Evolutionary conservation across 225 moss, liverwort and hornwort species (phyloP).

Genomic region (Marchantia polymorpha): DNA sequence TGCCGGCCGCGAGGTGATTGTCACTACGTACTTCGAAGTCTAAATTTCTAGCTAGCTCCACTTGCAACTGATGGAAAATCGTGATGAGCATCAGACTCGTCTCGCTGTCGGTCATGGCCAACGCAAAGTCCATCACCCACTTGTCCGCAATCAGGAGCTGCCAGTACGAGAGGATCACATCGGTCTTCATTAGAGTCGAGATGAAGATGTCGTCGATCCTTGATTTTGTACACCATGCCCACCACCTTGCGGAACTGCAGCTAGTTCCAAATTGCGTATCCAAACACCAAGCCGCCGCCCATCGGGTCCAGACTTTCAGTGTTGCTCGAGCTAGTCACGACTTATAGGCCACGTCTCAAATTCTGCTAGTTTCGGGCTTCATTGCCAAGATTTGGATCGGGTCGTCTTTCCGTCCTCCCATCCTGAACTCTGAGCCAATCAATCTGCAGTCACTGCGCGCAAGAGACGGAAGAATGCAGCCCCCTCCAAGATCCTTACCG

Average conservation of each 20-base stretch:
- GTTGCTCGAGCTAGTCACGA: too few relatives aligned
- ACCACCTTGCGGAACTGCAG: not conserved
- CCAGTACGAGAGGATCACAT: conserved; percentile 6
- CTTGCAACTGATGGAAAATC: conserved; percentile 8
- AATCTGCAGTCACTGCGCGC: not conserved
- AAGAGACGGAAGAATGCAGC: conserved; percentile 6
- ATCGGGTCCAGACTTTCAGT: too few relatives aligned
- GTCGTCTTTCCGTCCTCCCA: too few relatives aligned
- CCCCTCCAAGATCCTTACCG: not conserved
- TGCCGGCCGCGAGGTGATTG: conserved; percentile 1
- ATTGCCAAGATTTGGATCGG: too few relatives aligned
- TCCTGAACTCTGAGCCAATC: too few relatives aligned
- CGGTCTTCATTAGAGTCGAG: conserved; percentile 20
- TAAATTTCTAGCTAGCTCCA: not conserved
- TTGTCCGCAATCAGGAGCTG: not conserved
- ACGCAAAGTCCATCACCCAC: conserved; percentile 15
- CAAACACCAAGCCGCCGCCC: too few relatives aligned
- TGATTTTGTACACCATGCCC: conserved; percentile 14
- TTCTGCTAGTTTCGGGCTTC: too few relatives aligned
- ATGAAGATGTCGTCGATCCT: conserved; percentile 7
- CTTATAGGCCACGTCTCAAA: too few relatives aligned
- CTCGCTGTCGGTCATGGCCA: conserved; percentile 6
- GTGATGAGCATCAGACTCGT: not conserved
- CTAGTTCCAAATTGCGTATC: too few relatives aligned
- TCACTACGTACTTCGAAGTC: not conserved